Conservation (phyloP, 129 eudicot species). For the Pseudognaphalium luteoalbum region DNA sequence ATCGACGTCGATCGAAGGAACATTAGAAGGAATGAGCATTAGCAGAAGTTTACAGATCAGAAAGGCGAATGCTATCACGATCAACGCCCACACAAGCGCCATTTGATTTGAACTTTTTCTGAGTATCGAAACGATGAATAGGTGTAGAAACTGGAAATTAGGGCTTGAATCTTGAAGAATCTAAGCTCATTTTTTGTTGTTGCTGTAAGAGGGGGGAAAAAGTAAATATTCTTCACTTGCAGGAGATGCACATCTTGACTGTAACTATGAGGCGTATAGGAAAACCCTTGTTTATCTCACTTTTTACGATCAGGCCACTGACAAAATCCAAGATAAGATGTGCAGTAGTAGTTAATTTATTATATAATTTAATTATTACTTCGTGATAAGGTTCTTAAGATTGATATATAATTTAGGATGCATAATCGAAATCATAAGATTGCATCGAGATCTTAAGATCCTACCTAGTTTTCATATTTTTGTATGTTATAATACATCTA, state of each 20-base stretch:
- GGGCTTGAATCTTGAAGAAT: background rate
- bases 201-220: background rate
- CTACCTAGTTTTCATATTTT: too few relatives aligned
- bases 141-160: background rate
- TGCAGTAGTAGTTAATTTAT: too few relatives aligned
- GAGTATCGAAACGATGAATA: background rate
- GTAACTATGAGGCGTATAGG: background rate
- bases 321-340: background rate
- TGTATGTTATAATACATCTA: too few relatives aligned
- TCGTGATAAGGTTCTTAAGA: too few relatives aligned
- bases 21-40: constrained; percentile 93
- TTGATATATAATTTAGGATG: too few relatives aligned
- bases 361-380: too few relatives aligned
- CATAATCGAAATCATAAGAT: too few relatives aligned
- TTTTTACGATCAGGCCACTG: background rate
- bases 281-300: background rate
- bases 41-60: constrained; percentile 75
- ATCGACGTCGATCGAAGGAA: constrained; percentile 93
- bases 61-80: constrained; percentile 74
- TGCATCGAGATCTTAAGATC: too few relatives aligned
- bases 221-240: background rate
- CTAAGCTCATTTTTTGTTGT: constrained; percentile 4
- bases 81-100: constrained; percentile 90
- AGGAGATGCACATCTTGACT: background rate
- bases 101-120: constrained; percentile 32